Evolutionary conservation across 1,139 yeast species (phyloP).

Genomic region (Geotrichum fermentans): DNA sequence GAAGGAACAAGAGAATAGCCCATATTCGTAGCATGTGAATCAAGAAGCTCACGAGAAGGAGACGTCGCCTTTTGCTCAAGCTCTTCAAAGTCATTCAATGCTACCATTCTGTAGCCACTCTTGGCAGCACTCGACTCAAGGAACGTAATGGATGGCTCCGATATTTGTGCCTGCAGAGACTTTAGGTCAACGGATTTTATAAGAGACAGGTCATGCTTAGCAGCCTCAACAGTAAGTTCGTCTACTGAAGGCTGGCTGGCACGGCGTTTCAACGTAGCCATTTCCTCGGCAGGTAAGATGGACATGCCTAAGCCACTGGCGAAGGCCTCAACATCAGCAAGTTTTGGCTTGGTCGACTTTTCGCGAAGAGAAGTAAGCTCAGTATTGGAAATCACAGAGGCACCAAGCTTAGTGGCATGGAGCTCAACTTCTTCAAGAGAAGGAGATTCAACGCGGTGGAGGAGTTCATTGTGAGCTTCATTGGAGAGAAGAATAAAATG

Average conservation of each 20-base stretch:
- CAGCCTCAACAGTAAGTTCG: slow-evolving; percentile 14
- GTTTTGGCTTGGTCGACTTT: slow-evolving; percentile 21
- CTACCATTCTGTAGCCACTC: slow-evolving; percentile 16
- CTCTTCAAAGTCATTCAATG: slow-evolving; percentile 25
- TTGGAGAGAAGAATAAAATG: slow-evolving; percentile 34
- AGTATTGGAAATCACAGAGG: slow-evolving; percentile 10
- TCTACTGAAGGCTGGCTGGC: slow-evolving; percentile 10
- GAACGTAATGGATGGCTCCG: slow-evolving; percentile 13
- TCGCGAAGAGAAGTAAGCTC: slow-evolving; percentile 11
- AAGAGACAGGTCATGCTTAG: slow-evolving; percentile 9
- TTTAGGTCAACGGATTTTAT: slow-evolving; percentile 36
- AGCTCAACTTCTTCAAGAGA: slow-evolving; percentile 13
- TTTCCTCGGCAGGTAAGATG: slow-evolving; percentile 28
- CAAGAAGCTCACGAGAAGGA: slow-evolving; percentile 21
- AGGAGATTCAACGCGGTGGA: slow-evolving; percentile 18
- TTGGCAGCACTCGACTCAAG: slow-evolving; percentile 8
- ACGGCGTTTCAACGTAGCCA: slow-evolving; percentile 25
- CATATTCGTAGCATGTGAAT: not conserved
- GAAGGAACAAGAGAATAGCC: slow-evolving; percentile 34
- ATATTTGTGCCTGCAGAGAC: slow-evolving; percentile 22
- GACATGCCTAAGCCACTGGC: slow-evolving; percentile 27
- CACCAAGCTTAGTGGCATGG: slow-evolving; percentile 14
- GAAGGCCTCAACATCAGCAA: slow-evolving; percentile 24
- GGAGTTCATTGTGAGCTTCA: slow-evolving; percentile 20
- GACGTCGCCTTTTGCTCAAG: slow-evolving; percentile 5